Conservation (phyloP, 2,329 filamentous ascomycete genomes). For the Gaeumannomyces sp. region DNA sequence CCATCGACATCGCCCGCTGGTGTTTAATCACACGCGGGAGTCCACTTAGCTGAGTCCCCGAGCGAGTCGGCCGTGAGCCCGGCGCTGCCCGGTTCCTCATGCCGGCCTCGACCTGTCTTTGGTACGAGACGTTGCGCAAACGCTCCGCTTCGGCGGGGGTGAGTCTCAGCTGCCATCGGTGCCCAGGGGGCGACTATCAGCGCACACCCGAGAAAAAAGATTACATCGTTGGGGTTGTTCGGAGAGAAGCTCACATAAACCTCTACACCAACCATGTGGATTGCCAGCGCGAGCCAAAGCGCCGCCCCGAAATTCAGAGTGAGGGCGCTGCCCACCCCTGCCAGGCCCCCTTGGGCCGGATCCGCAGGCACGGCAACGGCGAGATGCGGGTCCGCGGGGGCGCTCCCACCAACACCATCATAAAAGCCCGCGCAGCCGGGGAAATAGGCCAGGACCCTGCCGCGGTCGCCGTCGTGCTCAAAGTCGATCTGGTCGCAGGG, state of each 20-base stretch:
- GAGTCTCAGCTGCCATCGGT: slow-evolving; percentile 36
- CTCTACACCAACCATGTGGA: slow-evolving; percentile 46
- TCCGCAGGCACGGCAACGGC: slow-evolving; percentile 7
- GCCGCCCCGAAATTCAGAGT: slow-evolving; percentile 44
- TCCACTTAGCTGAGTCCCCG: slow-evolving; percentile 28
- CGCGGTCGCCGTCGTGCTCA: slow-evolving; percentile 24
- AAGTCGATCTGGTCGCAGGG: slow-evolving; percentile 44
- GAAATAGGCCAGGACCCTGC: slow-evolving; percentile 28
- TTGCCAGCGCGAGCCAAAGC: slow-evolving; percentile 43
- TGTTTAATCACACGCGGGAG: slow-evolving; percentile 6
- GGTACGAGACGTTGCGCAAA: slow-evolving; percentile 48
- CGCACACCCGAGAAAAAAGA: neutral
- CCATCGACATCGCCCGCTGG: neutral
- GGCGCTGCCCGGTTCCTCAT: slow-evolving; percentile 39
- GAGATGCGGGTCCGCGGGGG: neutral
- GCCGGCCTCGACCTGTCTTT: slow-evolving; percentile 48
- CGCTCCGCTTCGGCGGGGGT: slow-evolving; percentile 49
- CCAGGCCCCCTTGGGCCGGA: slow-evolving; percentile 19
- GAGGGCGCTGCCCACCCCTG: slow-evolving; percentile 35
- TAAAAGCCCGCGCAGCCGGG: slow-evolving; percentile 32
- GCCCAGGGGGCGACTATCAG: neutral
- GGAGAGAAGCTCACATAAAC: slow-evolving; percentile 32
- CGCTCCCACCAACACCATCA: neutral
- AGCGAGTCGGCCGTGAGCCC: slow-evolving; percentile 37
- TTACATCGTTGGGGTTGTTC: no score